Percentiles rank a stretch among this genome's conserved stretches.
Conservation (phyloP, 768 basidiomycete genomes). For the Brasilioporus rufonigricans region DNA sequence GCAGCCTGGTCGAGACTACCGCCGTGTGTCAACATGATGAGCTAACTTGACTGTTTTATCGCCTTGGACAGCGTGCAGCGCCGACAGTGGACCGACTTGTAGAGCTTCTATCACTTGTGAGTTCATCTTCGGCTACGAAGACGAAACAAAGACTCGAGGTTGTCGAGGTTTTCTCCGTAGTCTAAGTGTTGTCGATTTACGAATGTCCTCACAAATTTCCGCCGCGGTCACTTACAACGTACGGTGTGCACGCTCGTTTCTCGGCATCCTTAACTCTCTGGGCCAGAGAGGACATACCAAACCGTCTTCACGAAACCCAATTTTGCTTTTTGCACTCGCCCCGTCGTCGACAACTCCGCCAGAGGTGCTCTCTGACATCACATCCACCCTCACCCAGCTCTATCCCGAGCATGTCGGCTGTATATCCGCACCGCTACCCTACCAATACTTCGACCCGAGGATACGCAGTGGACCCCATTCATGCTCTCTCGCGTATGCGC, state of each 20-base stretch:
- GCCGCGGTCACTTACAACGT: slow-evolving; percentile 14
- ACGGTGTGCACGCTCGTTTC: slow-evolving; percentile 20
- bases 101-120: no score
- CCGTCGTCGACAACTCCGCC: slow-evolving; percentile 24
- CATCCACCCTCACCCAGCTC: slow-evolving; percentile 39
- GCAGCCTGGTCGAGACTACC: no score
- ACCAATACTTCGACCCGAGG: slow-evolving; percentile 4
- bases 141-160: neutral
- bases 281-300: neutral
- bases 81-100: no score
- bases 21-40: no score
- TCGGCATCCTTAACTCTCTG: slow-evolving; percentile 1
- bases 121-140: neutral
- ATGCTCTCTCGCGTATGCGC: slow-evolving; percentile 60
- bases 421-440: slow-evolving; percentile 52
- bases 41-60: no score
- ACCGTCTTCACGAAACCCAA: neutral
- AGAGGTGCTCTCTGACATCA: slow-evolving; percentile 36
- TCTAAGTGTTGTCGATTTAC: neutral
- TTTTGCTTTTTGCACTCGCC: slow-evolving; percentile 26
- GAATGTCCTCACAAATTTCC: slow-evolving; percentile 16
- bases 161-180: neutral
- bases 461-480: slow-evolving; percentile 32
- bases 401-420: slow-evolving; percentile 54
- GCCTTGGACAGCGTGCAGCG: no score